Conservation (phyloP, 1,139 yeast genomes). For the Saccharomyces hybrid region DNA sequence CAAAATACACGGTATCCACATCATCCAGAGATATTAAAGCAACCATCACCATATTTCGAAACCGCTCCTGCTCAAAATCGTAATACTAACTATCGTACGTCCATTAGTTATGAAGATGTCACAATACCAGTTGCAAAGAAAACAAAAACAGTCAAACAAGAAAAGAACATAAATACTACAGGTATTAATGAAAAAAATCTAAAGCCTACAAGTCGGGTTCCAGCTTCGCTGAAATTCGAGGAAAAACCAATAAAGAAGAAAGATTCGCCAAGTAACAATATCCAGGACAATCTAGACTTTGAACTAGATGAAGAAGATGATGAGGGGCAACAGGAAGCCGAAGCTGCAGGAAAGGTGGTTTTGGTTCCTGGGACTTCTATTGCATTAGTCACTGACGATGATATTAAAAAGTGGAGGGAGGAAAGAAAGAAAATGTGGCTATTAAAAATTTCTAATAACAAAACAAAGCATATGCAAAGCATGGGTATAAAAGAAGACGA, state of each 20-base stretch:
- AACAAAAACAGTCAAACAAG: not conserved
- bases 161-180: not conserved
- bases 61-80: not conserved
- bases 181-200: not conserved
- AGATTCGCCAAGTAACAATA: not conserved
- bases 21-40: not conserved
- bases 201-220: not conserved
- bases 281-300: not conserved
- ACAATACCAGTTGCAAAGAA: not conserved
- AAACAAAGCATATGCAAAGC: constrained; percentile 32
- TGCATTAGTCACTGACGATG: constrained; percentile 60
- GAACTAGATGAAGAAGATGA: constrained; percentile 5
- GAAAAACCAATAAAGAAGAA: not conserved
- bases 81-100: not conserved
- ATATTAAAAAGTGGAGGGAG: constrained; percentile 72
- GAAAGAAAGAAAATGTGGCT: constrained; percentile 82
- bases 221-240: too few relatives aligned
- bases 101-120: constrained; percentile 6
- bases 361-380: constrained; percentile 58
- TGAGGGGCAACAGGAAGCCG: constrained; percentile 1
- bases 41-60: not conserved
- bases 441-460: constrained; percentile 34
- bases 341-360: constrained; percentile 3
- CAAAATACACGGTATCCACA: not conserved
- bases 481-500: constrained; percentile 29